phyloP scores from a whole-genome alignment of 2,329 filamentous ascomycete species.

The Aspergillus floridensis region DNA sequence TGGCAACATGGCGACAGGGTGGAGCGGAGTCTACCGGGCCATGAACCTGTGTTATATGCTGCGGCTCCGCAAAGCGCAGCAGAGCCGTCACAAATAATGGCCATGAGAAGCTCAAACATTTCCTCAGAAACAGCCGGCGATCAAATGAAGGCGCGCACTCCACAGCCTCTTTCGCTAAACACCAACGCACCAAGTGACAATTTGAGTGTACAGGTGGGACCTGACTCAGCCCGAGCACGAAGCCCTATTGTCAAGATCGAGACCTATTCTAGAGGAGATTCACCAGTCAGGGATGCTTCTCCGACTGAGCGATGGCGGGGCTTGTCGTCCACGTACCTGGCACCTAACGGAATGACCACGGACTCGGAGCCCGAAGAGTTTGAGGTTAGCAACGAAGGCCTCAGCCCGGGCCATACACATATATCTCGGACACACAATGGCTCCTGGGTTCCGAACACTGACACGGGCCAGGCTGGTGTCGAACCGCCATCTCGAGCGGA shows the following conservation, averaged over 20 bases:
- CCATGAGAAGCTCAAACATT: constrained; percentile 31
- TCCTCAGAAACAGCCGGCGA: constrained; percentile 21
- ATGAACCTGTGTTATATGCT: neutral
- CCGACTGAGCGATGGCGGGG: constrained; percentile 26
- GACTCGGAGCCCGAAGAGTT: constrained; percentile 28
- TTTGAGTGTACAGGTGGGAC: constrained; percentile 18
- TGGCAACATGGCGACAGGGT: constrained; percentile 12
- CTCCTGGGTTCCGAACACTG: constrained; percentile 43
- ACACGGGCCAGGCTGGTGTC: constrained; percentile 46
- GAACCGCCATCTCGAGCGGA: constrained; percentile 48
- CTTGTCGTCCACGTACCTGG: constrained; percentile 37
- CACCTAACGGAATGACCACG: constrained; percentile 30
- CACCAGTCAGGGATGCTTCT: constrained; percentile 35
- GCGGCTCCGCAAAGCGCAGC: constrained; percentile 9
- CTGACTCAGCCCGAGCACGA: constrained; percentile 27
- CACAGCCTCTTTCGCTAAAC: constrained; percentile 25
- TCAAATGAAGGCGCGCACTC: constrained; percentile 14
- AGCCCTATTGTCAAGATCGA: constrained; percentile 49
- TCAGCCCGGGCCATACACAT: constrained; percentile 16
- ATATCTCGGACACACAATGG: constrained; percentile 44
- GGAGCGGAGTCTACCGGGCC: constrained; percentile 3
- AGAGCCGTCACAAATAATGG: constrained; percentile 18
- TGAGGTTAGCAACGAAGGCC: constrained; percentile 18
- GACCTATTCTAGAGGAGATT: constrained; percentile 44
- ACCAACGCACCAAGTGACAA: constrained; percentile 26